Percentiles rank a stretch among this genome's conserved stretches.
Conservation (phyloP, 1,284 basidiomycete genomes). For the Pseudozyma hubeiensis region DNA sequence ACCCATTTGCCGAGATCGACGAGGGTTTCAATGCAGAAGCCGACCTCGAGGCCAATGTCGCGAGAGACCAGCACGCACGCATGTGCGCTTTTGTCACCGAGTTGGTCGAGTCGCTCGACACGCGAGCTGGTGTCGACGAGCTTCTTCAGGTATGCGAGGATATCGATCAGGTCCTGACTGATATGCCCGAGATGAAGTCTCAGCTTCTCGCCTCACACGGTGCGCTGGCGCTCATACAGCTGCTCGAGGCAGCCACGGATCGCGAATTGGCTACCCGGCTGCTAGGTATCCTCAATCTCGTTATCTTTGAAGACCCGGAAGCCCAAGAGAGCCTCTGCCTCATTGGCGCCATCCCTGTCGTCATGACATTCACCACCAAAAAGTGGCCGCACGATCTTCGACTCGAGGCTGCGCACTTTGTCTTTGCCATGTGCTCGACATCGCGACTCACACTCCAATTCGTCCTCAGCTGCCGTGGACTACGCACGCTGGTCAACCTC, state of each 20-base stretch:
- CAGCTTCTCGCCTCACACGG: constrained; percentile 92
- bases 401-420: constrained; percentile 93
- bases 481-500: constrained; percentile 92
- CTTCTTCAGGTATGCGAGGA: constrained; percentile 87
- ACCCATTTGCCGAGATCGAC: constrained; percentile 62
- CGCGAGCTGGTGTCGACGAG: constrained; percentile 81
- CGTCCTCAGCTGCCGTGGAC: constrained; percentile 81
- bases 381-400: constrained; percentile 92
- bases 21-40: constrained; percentile 57
- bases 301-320: constrained; percentile 85
- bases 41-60: constrained; percentile 62
- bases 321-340: constrained; percentile 94
- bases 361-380: constrained; percentile 86
- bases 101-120: constrained; percentile 85
- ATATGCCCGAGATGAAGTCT: constrained; percentile 86
- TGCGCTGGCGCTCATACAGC: constrained; percentile 91
- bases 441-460: constrained; percentile 80
- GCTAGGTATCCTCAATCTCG: constrained; percentile 87
- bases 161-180: constrained; percentile 82
- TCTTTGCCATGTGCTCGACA: constrained; percentile 89
- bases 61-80: constrained; percentile 73
- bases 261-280: constrained; percentile 85
- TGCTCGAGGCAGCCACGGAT: constrained; percentile 82
- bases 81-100: constrained; percentile 82
- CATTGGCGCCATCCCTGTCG: constrained; percentile 74